Percentiles rank a stretch among this genome's conserved stretches.
Conservation (phyloP, 2,329 filamentous ascomycete species). For the Pseudocercospora musae region DNA sequence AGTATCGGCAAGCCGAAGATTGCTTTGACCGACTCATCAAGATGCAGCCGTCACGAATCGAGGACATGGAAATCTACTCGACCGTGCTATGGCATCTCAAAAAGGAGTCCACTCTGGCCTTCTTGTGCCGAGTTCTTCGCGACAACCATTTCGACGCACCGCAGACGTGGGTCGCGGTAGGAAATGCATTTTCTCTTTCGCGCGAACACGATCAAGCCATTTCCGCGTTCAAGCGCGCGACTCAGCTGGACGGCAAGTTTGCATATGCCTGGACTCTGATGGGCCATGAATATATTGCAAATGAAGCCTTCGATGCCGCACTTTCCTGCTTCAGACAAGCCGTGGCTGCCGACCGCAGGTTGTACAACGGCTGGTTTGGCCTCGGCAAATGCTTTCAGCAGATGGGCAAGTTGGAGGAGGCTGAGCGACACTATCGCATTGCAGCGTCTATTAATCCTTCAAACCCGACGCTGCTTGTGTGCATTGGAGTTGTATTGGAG, state of each 20-base stretch:
- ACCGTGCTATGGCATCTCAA: slow-evolving; percentile 99
- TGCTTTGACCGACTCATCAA: slow-evolving; percentile 77
- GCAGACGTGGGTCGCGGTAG: slow-evolving; percentile 92
- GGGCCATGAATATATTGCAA: slow-evolving; percentile 91
- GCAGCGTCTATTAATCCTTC: slow-evolving; percentile 88
- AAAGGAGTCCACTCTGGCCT: slow-evolving; percentile 84
- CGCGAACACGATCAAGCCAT: slow-evolving; percentile 93
- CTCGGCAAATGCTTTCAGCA: slow-evolving; percentile 64
- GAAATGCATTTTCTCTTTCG: slow-evolving; percentile 90
- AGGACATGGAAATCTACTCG: slow-evolving; percentile 98
- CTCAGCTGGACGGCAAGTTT: slow-evolving; percentile 83
- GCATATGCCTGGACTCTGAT: slow-evolving; percentile 95
- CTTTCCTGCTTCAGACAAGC: slow-evolving; percentile 81
- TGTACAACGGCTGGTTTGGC: slow-evolving; percentile 99
- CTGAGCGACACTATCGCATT: slow-evolving; percentile 84
- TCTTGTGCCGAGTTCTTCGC: slow-evolving; percentile 84
- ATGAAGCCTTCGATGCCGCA: slow-evolving; percentile 96
- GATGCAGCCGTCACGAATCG: slow-evolving; percentile 74
- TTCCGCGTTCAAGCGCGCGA: slow-evolving; percentile 90
- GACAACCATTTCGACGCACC: slow-evolving; percentile 85
- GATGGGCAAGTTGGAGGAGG: slow-evolving; percentile 61
- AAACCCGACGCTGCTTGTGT: slow-evolving; percentile 88
- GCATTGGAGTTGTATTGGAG: slow-evolving; percentile 82
- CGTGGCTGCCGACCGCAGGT: slow-evolving; percentile 78
- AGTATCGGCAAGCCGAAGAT: slow-evolving; percentile 82